These are phyloP conservation scores for Echium plantagineum DNA, from an alignment of 257 asterid genomes.

Conservation along the genomic window DNA sequence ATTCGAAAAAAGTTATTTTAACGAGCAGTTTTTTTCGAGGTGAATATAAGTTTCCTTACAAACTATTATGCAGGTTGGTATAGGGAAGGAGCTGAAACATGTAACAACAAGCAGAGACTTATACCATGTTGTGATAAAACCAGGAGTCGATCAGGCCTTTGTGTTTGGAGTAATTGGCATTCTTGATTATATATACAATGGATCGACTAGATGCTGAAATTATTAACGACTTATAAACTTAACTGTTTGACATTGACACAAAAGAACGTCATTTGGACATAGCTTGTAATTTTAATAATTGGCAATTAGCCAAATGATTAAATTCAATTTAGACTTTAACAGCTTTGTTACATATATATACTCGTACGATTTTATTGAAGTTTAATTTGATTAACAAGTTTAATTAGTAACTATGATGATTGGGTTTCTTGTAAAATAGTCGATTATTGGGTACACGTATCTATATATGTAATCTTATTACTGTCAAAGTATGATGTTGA, in stretches of 20 bases:
- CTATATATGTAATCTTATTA: no score
- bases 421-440: no score
- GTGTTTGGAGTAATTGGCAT: constrained; percentile 58
- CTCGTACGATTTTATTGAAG: no score
- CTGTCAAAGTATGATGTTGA: no score
- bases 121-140: constrained; percentile 41
- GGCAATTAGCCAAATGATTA: neutral
- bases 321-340: neutral
- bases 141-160: constrained; percentile 63
- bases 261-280: neutral
- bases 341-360: no score
- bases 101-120: constrained; percentile 40
- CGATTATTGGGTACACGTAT: no score
- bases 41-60: no score
- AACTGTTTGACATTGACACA: neutral
- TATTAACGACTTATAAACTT: neutral
- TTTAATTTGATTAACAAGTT: no score
- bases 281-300: neutral
- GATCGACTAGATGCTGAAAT: constrained; percentile 45
- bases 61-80: constrained; percentile 29
- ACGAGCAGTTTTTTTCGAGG: no score
- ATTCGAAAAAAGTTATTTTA: no score
- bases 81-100: constrained; percentile 26
- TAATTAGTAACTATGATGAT: no score
- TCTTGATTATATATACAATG: constrained; percentile 67